phyloP scores from a whole-genome alignment of 306 rosid genomes.

The Fragaria iinumae region DNA sequence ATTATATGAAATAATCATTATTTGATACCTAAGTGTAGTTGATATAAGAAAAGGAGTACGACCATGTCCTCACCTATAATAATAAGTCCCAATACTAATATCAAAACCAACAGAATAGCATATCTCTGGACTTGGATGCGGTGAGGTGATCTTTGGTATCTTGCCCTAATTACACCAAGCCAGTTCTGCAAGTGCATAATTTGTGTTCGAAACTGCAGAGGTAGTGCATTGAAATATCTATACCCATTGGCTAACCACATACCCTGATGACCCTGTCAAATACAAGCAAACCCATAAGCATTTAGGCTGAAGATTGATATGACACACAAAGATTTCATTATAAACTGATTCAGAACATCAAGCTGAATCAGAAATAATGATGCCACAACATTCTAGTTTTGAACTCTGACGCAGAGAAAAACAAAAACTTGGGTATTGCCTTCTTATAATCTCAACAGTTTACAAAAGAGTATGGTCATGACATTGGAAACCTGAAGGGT shows the following conservation, averaged over 20 bases:
- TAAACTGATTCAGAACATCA: not conserved
- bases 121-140: conserved; percentile 15
- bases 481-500: not conserved
- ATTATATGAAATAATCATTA: not conserved
- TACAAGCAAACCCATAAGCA: conserved; percentile 1
- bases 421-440: not conserved
- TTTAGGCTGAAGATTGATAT: not conserved
- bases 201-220: not conserved
- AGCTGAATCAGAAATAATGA: not conserved
- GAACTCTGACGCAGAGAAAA: not conserved
- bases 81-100: conserved; percentile 15
- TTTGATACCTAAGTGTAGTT: not conserved
- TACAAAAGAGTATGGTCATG: not conserved
- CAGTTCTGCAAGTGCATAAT: conserved; percentile 23
- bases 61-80: conserved; percentile 24
- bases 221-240: not conserved
- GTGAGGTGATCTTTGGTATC: conserved; percentile 27
- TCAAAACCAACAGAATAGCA: conserved; percentile 19
- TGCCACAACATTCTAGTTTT: not conserved
- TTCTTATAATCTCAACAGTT: not conserved
- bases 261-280: conserved; percentile 15
- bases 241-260: not conserved
- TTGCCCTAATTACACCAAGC: conserved; percentile 26
- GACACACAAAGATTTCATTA: not conserved
- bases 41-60: not conserved